These are phyloP conservation scores for Nakazawaea siamensis DNA, from an alignment of 805 yeast genomes.

Conservation along the genomic window DNA sequence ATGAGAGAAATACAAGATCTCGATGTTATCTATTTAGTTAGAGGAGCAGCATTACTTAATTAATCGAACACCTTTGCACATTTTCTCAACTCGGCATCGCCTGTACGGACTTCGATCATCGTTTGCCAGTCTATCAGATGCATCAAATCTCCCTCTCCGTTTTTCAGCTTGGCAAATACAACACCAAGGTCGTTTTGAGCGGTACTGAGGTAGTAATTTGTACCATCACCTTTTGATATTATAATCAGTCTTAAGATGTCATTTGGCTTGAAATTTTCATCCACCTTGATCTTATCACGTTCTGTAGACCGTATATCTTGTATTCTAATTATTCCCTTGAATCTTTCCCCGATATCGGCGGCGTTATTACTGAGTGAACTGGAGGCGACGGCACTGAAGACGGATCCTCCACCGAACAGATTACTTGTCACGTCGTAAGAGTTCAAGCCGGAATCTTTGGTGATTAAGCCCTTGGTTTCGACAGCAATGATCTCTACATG, in stretches of 20 bases:
- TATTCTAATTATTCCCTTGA: constrained; percentile 75
- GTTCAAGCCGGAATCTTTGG: constrained; percentile 27
- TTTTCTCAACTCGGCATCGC: constrained; percentile 70
- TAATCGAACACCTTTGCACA: constrained; percentile 78
- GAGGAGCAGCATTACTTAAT: constrained; percentile 28
- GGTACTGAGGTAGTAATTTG: constrained; percentile 81
- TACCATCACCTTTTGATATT: constrained; percentile 88
- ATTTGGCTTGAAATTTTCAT: constrained; percentile 81
- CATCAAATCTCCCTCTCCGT: constrained; percentile 66
- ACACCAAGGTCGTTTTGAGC: constrained; percentile 92
- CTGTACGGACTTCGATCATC: constrained; percentile 75
- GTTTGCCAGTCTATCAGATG: constrained; percentile 94
- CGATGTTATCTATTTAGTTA: constrained; percentile 42
- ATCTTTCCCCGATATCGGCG: constrained; percentile 77
- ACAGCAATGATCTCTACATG: constrained; percentile 59
- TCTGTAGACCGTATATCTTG: constrained; percentile 91
- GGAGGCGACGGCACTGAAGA: constrained; percentile 22
- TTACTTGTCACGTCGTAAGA: neutral
- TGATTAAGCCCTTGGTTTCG: constrained; percentile 31
- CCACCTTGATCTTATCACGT: constrained; percentile 74
- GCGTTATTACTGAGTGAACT: constrained; percentile 37
- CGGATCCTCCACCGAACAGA: constrained; percentile 15
- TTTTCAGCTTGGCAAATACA: constrained; percentile 71
- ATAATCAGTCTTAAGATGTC: constrained; percentile 84
- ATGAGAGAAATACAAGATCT: constrained; percentile 34